These are phyloP conservation scores for Populus hybrid DNA, from an alignment of 441 rosid genomes.

Conservation along the genomic window DNA sequence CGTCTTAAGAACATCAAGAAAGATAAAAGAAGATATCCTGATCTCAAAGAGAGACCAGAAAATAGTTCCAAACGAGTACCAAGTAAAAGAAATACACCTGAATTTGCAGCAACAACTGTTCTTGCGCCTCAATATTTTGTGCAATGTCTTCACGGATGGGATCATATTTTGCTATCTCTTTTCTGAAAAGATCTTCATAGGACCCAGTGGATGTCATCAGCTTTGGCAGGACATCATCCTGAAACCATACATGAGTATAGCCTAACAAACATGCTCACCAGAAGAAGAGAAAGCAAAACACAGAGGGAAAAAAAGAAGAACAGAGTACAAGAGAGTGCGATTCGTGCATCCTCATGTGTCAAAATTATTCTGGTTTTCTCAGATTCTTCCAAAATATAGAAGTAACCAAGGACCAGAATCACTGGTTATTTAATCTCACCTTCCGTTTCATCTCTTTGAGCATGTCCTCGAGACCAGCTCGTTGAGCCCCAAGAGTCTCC, in stretches of 20 bases:
- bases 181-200: constrained; percentile 88
- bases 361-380: not conserved
- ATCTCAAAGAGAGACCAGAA: not conserved
- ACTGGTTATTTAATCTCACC: not conserved
- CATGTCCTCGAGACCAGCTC: too few species aligned
- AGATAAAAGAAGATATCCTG: not conserved
- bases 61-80: not conserved
- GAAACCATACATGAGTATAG: constrained; percentile 28
- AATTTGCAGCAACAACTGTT: constrained; percentile 75
- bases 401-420: too few species aligned
- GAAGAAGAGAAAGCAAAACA: constrained; percentile 7
- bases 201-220: constrained; percentile 89
- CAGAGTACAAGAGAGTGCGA: not conserved
- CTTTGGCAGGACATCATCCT: constrained; percentile 98
- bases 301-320: not conserved
- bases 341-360: constrained; percentile 1
- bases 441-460: too few species aligned
- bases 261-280: not conserved
- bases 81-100: constrained; percentile 54
- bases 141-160: constrained; percentile 75
- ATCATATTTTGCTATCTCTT: constrained; percentile 89
- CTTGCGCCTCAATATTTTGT: constrained; percentile 89
- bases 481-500: too few species aligned
- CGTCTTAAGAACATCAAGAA: not conserved
- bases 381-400: not conserved